Base-by-base conservation (phyloP, 805 yeast species). In the Isabelozyma heimii region DNA sequence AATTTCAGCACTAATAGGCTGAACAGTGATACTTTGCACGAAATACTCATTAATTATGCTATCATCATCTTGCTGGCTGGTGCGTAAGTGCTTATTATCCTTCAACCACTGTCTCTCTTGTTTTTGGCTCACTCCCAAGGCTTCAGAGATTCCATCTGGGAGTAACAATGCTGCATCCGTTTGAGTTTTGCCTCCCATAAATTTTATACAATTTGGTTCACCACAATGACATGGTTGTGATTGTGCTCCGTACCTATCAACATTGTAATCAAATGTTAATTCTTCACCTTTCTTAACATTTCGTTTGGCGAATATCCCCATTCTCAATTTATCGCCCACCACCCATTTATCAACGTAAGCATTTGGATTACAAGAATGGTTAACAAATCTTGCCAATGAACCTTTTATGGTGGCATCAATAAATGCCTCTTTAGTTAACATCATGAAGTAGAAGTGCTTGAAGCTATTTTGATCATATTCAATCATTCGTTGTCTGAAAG, bases 261-360 rank as follows among this genome's bases (percentile, higher is more conserved):
- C 98, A 60, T 92, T 92, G 67, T 92, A 92, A 62, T 87, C 91
- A 65, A 87, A 87, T 0, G 97, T 89, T 56, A 92, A 82, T 64
- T 92, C 99, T 66, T 94, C 98, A 47, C 97, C 97, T 50, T 67
- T 66, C 7, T 54, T 42, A 46, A 92, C 89, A 26, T 75, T 67
- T 53, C 96, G 75, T 56, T 87, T 87, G 45, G 97, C 89, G 64
- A 92, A 94, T 20, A 92, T 87, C 27, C 98, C 99, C 98, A 94
- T 94, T 55, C 90, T 79, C 49, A 90, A 75, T 63, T 89, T 87
- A 51, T 87, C 89, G 27, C 91, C 91, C 12, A 92, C 98, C 14
- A 91, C 94, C 99, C 99, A 92, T 72, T 92, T 92, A 66, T 92
- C 97, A 40, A 92, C 97, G 59, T 81, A 89, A 17, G 96, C 92